Conservation (phyloP, 371 early-diverging fungal species). For the Apophysomyces trapeziformis region DNA sequence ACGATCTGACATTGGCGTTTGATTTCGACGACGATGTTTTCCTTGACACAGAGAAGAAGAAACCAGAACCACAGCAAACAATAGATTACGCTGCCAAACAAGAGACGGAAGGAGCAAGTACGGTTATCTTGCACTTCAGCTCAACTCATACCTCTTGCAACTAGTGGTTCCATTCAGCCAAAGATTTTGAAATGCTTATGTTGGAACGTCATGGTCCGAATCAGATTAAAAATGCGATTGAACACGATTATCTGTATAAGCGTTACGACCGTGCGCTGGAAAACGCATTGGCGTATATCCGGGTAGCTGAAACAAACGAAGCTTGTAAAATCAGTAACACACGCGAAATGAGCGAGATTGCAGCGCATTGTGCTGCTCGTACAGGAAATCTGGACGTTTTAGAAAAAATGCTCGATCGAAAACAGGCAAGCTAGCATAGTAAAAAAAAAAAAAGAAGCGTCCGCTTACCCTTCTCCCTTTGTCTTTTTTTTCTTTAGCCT, state of each 20-base stretch:
- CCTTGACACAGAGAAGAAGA: slow-evolving; percentile 30
- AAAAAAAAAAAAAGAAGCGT: not conserved
- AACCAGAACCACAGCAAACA: slow-evolving; percentile 19
- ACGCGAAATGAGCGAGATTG: slow-evolving; percentile 48
- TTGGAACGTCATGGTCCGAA: slow-evolving; percentile 47
- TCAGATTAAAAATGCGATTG: slow-evolving; percentile 40
- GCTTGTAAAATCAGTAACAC: slow-evolving; percentile 40
- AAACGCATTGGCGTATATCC: slow-evolving; percentile 34
- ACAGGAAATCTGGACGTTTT: slow-evolving; percentile 30
- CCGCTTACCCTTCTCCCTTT: not conserved
- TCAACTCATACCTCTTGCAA: slow-evolving; percentile 3
- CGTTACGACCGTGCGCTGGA: slow-evolving; percentile 41
- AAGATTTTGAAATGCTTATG: slow-evolving; percentile 38
- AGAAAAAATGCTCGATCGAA: slow-evolving; percentile 33
- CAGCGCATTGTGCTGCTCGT: slow-evolving; percentile 42
- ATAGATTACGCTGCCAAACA: slow-evolving; percentile 42
- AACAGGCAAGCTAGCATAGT: slow-evolving; percentile 26
- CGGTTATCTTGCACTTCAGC: slow-evolving; percentile 6
- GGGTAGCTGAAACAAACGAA: slow-evolving; percentile 28
- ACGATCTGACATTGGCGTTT: slow-evolving; percentile 18
- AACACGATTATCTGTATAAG: slow-evolving; percentile 49
- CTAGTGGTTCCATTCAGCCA: slow-evolving; percentile 47
- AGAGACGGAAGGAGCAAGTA: slow-evolving; percentile 49
- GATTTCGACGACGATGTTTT: slow-evolving; percentile 56
- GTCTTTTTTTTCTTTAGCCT: not conserved